Conservation (phyloP, 2,329 filamentous ascomycete species). For the Penicillium paneum region DNA sequence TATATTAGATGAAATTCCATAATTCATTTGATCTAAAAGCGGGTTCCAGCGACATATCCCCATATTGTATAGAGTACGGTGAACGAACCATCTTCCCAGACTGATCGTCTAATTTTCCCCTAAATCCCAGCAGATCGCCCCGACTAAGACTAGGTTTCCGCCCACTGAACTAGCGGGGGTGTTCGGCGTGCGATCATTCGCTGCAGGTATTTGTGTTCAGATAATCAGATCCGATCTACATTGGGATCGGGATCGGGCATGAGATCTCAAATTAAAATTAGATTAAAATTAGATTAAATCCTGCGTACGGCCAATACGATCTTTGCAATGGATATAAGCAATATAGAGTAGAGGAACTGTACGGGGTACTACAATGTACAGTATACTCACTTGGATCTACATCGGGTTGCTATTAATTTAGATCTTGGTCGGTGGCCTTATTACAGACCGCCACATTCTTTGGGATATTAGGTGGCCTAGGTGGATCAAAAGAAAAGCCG, state of each 20-base stretch:
- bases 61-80: not conserved
- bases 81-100: not conserved
- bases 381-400: no score
- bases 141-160: not conserved
- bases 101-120: no score
- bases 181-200: slow-evolving; percentile 2
- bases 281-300: not conserved
- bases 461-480: no score
- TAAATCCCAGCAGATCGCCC: not conserved
- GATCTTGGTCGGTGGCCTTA: no score
- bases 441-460: slow-evolving; percentile 10
- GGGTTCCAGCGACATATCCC: not conserved
- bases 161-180: not conserved
- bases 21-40: not conserved
- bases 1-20: not conserved
- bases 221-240: slow-evolving; percentile 6
- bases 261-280: not conserved
- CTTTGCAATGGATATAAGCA: not conserved
- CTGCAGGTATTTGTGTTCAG: slow-evolving; percentile 4
- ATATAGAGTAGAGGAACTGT: not conserved
- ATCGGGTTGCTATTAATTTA: no score
- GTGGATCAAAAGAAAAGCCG: not conserved
- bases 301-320: not conserved
- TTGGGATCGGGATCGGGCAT: not conserved
- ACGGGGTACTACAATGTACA: not conserved